Percentiles rank a stretch among this genome's conserved stretches.
Evolutionary conservation across 257 asterid genomes (phyloP).

Genomic region (Solanum etuberosum): DNA sequence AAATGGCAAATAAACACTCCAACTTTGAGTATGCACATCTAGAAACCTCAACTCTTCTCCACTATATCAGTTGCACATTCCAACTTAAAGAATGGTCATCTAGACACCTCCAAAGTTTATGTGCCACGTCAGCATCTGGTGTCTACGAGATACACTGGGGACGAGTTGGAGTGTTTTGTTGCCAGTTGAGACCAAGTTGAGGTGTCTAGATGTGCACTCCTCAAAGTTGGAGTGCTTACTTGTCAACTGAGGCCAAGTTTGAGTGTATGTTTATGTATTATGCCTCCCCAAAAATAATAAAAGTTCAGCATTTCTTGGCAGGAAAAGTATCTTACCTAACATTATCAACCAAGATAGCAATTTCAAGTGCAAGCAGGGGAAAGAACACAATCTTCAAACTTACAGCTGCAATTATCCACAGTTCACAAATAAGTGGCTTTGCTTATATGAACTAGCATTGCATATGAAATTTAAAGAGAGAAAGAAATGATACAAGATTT

Average conservation of each 20-base stretch:
- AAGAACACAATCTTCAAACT: constrained; percentile 84
- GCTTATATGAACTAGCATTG: neutral
- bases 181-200: neutral
- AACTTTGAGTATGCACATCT: neutral
- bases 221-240: neutral
- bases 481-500: neutral
- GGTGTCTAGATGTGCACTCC: neutral
- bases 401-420: constrained; percentile 54
- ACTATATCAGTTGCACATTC: neutral
- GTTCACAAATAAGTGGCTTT: neutral
- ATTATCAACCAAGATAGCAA: constrained; percentile 79
- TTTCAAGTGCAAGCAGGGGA: constrained; percentile 78
- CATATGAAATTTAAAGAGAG: neutral
- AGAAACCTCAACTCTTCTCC: neutral
- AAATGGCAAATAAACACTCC: neutral
- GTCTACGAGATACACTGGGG: neutral
- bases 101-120: neutral
- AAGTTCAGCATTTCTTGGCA: neutral
- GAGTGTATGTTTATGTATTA: neutral
- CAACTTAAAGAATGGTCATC: neutral
- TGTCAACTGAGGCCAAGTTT: neutral
- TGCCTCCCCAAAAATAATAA: neutral
- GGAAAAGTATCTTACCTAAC: constrained; percentile 44
- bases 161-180: neutral
- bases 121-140: neutral